phyloP scores from a whole-genome alignment of 2,329 filamentous ascomycete species.

The Ascochyta rabiei region DNA sequence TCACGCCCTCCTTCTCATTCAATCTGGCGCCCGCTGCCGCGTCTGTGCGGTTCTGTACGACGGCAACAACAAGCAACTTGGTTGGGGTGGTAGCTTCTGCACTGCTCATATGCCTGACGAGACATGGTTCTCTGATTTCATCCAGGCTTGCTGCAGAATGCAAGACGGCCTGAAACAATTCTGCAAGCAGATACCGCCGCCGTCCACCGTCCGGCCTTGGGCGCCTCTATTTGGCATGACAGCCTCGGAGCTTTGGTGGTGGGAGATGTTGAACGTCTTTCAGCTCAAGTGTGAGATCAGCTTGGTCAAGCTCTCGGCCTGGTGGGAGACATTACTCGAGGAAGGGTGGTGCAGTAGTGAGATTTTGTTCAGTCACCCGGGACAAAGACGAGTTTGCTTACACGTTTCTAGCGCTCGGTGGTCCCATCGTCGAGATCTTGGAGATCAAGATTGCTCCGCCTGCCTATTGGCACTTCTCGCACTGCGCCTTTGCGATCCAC shows the following conservation, averaged over 20 bases:
- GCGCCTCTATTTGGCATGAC: background rate
- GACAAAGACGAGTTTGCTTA: background rate
- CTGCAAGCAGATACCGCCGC: background rate
- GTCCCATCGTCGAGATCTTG: background rate
- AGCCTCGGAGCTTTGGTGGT: background rate
- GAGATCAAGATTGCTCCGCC: conserved; percentile 3
- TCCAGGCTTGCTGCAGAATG: background rate
- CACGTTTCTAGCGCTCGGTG: background rate
- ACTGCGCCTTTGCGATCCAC: conserved; percentile 11
- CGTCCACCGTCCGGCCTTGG: background rate
- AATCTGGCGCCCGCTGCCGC: background rate
- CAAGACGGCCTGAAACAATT: background rate
- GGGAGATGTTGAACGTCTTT: background rate
- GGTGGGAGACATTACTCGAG: background rate
- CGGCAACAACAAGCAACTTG: background rate
- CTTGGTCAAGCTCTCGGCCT: background rate
- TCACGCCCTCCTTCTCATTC: background rate
- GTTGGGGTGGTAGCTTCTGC: background rate
- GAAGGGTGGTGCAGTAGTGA: background rate
- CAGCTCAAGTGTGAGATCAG: background rate
- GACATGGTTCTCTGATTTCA: background rate
- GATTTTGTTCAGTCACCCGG: background rate
- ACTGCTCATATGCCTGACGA: background rate
- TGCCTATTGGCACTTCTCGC: background rate
- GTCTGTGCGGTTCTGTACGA: background rate